Evolutionary conservation across 495 filamentous ascomycete genomes (phyloP).

Genomic region (Penicillium verhagenii): DNA sequence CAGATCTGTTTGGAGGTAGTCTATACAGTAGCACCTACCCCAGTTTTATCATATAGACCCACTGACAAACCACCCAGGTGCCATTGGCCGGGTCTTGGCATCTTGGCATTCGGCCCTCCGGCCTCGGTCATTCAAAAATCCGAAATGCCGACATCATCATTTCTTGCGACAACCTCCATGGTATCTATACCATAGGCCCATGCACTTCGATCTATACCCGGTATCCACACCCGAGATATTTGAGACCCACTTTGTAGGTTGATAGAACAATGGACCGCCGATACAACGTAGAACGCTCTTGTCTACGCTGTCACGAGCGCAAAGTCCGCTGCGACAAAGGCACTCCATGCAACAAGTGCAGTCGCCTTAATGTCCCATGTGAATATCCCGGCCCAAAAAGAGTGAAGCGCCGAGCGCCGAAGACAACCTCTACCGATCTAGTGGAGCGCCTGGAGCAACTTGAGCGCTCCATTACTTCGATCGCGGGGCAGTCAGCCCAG

Average conservation of each 20-base stretch:
- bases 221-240: neutral
- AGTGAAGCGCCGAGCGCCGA: conserved; percentile 27
- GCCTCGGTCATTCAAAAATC: neutral
- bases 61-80: too few species aligned
- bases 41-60: too few species aligned
- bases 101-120: too few species aligned
- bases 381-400: conserved; percentile 32
- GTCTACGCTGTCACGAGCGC: conserved; percentile 36
- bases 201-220: neutral
- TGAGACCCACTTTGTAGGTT: neutral
- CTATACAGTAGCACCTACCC: too few species aligned
- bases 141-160: neutral
- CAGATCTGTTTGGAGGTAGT: too few species aligned
- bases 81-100: too few species aligned
- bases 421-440: conserved; percentile 18
- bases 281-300: conserved; percentile 34
- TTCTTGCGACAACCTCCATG: neutral
- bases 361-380: conserved; percentile 22
- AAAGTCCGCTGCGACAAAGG: conserved; percentile 39
- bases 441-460: conserved; percentile 27
- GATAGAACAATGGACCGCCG: conserved; percentile 15
- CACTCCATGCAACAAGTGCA: conserved; percentile 31
- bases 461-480: conserved; percentile 26
- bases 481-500: conserved; percentile 6
- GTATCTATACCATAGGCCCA: neutral